Conservation (phyloP, 2,329 filamentous ascomycete species). For the Trichophyton benhamiae region DNA sequence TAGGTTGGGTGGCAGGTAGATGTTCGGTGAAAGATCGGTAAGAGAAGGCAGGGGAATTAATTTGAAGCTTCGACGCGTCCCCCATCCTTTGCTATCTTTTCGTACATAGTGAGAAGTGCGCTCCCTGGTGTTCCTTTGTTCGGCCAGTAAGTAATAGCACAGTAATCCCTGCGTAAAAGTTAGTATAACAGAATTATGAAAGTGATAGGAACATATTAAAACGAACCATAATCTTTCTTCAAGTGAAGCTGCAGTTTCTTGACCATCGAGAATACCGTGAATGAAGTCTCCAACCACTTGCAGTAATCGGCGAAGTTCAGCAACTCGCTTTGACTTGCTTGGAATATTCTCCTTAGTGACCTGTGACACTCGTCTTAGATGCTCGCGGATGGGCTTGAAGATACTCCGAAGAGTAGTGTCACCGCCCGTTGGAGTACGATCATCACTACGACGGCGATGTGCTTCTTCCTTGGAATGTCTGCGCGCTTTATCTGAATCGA, state of each 20-base stretch:
- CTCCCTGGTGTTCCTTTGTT: slow-evolving; percentile 26
- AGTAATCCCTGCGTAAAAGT: slow-evolving; percentile 31
- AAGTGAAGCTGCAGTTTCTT: slow-evolving; percentile 28
- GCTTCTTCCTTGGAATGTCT: slow-evolving; percentile 13
- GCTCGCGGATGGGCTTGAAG: slow-evolving; percentile 36
- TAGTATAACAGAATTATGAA: slow-evolving; percentile 12
- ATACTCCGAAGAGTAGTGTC: slow-evolving; percentile 34
- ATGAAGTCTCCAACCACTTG: slow-evolving; percentile 38
- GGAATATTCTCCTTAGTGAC: slow-evolving; percentile 37
- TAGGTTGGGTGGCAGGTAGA: not conserved
- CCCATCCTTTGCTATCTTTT: slow-evolving; percentile 11
- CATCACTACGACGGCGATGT: slow-evolving; percentile 17
- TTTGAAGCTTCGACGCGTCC: slow-evolving; percentile 5
- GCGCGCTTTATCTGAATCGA: not conserved
- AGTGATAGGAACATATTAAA: not conserved
- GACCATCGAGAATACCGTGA: slow-evolving; percentile 26
- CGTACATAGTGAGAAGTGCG: slow-evolving; percentile 14
- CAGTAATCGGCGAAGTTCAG: slow-evolving; percentile 32
- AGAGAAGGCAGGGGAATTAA: not conserved
- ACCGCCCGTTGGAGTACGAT: slow-evolving; percentile 20
- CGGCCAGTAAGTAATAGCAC: slow-evolving; percentile 36
- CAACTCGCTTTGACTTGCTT: slow-evolving; percentile 32
- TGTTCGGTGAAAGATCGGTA: not conserved
- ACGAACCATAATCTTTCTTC: slow-evolving; percentile 36
- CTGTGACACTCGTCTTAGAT: slow-evolving; percentile 32